Evolutionary conservation across 106 monocot species (phyloP), one percentile per base, ranked within the genome.

Genomic region (Posidonia australis): DNA sequence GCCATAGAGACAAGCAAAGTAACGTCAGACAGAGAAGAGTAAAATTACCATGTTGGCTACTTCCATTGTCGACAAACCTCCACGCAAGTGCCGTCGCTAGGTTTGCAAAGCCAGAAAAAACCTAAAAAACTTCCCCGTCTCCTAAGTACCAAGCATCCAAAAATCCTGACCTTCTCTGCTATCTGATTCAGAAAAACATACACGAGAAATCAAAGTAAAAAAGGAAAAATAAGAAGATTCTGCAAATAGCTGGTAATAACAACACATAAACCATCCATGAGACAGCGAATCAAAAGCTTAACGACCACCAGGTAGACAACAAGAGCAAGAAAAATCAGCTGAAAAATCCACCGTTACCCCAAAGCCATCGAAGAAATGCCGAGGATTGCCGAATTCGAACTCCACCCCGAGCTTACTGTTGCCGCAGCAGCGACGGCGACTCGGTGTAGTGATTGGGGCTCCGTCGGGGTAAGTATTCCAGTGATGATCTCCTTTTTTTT

Each of bases 61-160:
- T 72, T 54, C 78, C 80, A 54, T 47, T 74, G 70, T 64, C 44
- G 10, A 82, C 26, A 48, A 81, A 88, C 67, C 81, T 79, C 88
- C 88, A 88, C 19, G 84, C 76, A 46, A 88, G 70, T 79, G 84
- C 43, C 0, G 88, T 64, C 70, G 90, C 90, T 86, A 88, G 76
- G 70, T 81, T 88, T 70, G 32, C 75, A 10, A 7, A 23, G 12
- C 20, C 10, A 20, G 24, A 29, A 14, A 28, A 14, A n/a, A n/a
- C n/a, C 12, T 58, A 26, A 13, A 58, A 6, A 58, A 55, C 24
- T 28, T 29, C 25, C 3, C 48, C 12, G 9, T 49, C 26, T 26
- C 58, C 14, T 26, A 16, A 26, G 13, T 26, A 5, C 5, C 1
- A 58, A 7, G 26, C 27, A 27, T 28, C 25, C 18, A 64, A 64